phyloP scores from a whole-genome alignment of 2,329 filamentous ascomycete species.

The Emergomyces orientalis region DNA sequence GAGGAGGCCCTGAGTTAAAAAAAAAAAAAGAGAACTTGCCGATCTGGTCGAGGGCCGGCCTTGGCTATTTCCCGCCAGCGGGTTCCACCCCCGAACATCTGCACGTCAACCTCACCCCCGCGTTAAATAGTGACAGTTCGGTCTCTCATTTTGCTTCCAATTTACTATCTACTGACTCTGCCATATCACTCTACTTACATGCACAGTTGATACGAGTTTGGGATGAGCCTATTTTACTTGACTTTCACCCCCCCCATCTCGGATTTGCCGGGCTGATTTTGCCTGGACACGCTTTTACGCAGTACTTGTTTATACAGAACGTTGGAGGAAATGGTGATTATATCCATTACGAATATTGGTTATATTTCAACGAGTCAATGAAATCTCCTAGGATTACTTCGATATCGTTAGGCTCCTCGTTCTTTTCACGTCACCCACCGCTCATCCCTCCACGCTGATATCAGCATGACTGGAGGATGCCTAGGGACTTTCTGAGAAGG shows the following conservation, averaged over 20 bases:
- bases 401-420: neutral
- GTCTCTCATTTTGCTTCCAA: neutral
- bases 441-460: neutral
- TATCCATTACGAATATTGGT: neutral
- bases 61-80: constrained; percentile 1
- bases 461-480: neutral
- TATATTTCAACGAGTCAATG: neutral
- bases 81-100: neutral
- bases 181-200: neutral
- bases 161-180: neutral
- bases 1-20: neutral
- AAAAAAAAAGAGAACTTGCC: neutral
- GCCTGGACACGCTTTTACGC: neutral
- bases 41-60: neutral
- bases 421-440: neutral
- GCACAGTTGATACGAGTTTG: neutral
- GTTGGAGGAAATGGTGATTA: neutral
- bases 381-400: neutral
- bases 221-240: neutral
- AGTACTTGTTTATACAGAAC: neutral
- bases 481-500: neutral
- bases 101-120: neutral
- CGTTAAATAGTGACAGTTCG: neutral
- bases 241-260: neutral
- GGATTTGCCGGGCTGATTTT: neutral